Base-by-base conservation (phyloP, 805 yeast species). In the Kluyveromyces aestuarii region DNA sequence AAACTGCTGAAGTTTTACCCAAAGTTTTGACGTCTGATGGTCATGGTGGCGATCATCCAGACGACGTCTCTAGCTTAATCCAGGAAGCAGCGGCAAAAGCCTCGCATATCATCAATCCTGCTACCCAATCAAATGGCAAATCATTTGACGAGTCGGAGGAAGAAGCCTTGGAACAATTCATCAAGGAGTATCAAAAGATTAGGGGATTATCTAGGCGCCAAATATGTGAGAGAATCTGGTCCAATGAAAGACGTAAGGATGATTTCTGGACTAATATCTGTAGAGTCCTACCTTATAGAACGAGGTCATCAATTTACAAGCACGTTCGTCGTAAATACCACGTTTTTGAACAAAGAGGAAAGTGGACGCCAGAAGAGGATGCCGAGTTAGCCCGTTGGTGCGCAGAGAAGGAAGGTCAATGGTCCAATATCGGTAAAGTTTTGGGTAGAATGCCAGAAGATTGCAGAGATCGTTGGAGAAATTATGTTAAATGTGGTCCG, bases 371-470 rank as follows among this genome's bases (percentile, higher is more conserved):
- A 8, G 87, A 80, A 51, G 96, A 90, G 52, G 97, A 91, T 64
- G 75, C 69, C 37, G 73, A 75, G 44, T 71, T 91, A 47, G 79
- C 80, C 1, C 74, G 74, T 47, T 68, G 87, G 46, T 86, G 87
- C 10, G 65, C 75, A 9, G 79, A 81, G 25, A 77, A 79, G 55
- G 87, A 82, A 50, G 88, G 93, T 16, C 88, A 85, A 60, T 91
- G 98, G 98, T 87, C 87, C 56, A 72, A 73, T 39, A 86, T 91
- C 51, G 97, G 97, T 8, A 75, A 75, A 47, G 70, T 72, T 8
- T 72, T 91, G 79, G 87, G 86, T 13, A 74, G 98, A 59, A 91
- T 91, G 98, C 97, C 98, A 0, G 98, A 91, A 61, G 98, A 91
- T 68, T 90, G 97, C 66, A 76, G 98, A 57, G 98, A 91, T 64